Conservation (phyloP, 2,329 filamentous ascomycete species). For the Escovopsis sp. region DNA sequence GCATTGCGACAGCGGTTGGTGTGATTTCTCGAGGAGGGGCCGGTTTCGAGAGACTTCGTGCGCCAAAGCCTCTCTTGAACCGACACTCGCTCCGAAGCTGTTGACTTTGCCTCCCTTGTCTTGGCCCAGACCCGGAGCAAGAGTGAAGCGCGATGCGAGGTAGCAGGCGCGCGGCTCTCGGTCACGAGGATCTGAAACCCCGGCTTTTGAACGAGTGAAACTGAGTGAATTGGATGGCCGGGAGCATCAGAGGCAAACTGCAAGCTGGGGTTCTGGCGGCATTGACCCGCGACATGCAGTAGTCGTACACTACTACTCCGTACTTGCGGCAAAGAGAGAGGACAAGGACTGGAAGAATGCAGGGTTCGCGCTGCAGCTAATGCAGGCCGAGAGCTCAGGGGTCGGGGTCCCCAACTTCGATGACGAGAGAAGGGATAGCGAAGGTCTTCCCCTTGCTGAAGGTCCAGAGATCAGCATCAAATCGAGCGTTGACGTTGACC, state of each 20-base stretch:
- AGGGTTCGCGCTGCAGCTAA: neutral
- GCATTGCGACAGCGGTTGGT: neutral
- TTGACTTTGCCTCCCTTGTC: neutral
- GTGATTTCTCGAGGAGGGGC: neutral
- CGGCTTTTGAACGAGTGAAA: neutral
- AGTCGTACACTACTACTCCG: conserved; percentile 2
- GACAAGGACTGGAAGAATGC: conserved; percentile 1
- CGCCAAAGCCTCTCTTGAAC: neutral
- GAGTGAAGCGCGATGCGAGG: conserved; percentile 2
- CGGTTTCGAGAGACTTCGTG: conserved; percentile 1
- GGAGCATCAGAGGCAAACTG: conserved; percentile 5
- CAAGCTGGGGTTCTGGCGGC: conserved; percentile 8
- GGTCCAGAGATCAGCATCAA: too few species aligned
- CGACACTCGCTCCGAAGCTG: neutral
- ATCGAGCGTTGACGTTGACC: too few species aligned
- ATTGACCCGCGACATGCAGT: conserved; percentile 9
- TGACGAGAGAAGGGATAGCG: neutral
- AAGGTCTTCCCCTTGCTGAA: too few species aligned
- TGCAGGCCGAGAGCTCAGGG: too few species aligned
- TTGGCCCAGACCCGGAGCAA: neutral
- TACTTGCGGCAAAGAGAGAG: conserved; percentile 6
- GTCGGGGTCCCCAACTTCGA: too few species aligned
- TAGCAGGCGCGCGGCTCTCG: conserved; percentile 4
- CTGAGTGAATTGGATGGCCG: conserved; percentile 1
- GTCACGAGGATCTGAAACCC: neutral